phyloP scores from a whole-genome alignment of 164 flowering plant genomes.

The Akebia trifoliata region DNA sequence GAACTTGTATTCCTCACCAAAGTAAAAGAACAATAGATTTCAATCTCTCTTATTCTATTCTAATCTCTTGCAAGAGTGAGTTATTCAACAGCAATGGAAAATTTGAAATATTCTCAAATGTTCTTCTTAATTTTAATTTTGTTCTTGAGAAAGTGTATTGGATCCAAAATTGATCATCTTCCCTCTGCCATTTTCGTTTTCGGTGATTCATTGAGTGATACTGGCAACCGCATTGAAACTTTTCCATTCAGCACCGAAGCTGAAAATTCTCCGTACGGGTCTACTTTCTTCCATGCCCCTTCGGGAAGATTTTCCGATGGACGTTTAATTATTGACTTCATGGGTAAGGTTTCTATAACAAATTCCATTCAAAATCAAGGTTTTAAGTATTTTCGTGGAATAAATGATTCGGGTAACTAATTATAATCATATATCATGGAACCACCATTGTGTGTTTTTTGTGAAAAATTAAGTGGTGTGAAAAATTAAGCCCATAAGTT shows the following conservation, averaged over 20 bases:
- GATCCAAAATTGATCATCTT: background rate
- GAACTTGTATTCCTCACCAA: background rate
- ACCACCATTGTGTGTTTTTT: too few relatives aligned
- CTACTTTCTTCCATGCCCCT: slow-evolving; percentile 8
- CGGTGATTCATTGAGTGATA: slow-evolving; percentile 15
- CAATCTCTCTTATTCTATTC: too few relatives aligned
- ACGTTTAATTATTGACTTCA: slow-evolving; percentile 12
- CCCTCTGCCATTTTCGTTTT: slow-evolving; percentile 12
- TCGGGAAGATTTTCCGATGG: slow-evolving; percentile 12
- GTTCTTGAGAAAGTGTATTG: background rate
- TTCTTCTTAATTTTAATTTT: background rate
- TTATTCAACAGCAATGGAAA: slow-evolving; percentile 1
- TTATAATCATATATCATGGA: too few relatives aligned
- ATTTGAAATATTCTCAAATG: background rate
- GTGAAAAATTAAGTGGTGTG: too few relatives aligned
- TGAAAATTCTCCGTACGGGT: slow-evolving; percentile 12
- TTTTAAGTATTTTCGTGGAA: too few relatives aligned
- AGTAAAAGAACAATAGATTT: background rate
- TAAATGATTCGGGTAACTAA: too few relatives aligned
- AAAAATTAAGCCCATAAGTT: too few relatives aligned
- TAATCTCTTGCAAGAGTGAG: background rate
- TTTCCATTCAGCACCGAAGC: slow-evolving; percentile 8
- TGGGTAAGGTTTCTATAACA: slow-evolving; percentile 9
- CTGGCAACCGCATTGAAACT: slow-evolving; percentile 7
- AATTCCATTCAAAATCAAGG: background rate